phyloP scores from a whole-genome alignment of 768 basidiomycete genomes.

The Suillus tomentosus region DNA sequence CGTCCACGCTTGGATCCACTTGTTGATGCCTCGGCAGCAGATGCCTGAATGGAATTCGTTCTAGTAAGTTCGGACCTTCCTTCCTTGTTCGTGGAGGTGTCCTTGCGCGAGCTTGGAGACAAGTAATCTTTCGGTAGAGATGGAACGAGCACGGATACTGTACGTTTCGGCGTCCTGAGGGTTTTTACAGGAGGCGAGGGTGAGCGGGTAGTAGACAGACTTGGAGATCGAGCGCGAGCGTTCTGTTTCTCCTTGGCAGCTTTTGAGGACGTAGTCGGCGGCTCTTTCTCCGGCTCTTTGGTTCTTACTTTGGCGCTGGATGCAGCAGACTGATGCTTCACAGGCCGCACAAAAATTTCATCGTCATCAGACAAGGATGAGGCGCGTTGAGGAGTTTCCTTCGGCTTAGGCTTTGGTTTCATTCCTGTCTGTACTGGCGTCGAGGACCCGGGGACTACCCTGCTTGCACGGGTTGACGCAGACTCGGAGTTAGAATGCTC shows the following conservation, averaged over 20 bases:
- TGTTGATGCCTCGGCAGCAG: constrained; percentile 28
- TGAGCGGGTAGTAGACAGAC: constrained; percentile 15
- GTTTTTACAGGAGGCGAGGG: constrained; percentile 13
- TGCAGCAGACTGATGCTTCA: neutral
- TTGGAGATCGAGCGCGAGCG: constrained; percentile 10
- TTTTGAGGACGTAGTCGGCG: constrained; percentile 7
- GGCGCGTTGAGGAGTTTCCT: constrained; percentile 8
- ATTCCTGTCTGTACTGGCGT: constrained; percentile 31
- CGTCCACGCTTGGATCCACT: constrained; percentile 21
- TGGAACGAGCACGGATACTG: constrained; percentile 32
- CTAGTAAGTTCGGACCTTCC: constrained; percentile 11
- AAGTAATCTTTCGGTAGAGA: constrained; percentile 29
- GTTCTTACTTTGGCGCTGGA: neutral
- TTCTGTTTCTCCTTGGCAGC: constrained; percentile 3
- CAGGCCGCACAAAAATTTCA: constrained; percentile 3
- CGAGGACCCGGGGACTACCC: neutral
- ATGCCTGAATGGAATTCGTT: constrained; percentile 22
- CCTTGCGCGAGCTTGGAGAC: constrained; percentile 16
- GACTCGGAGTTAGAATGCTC: constrained; percentile 1
- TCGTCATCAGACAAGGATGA: constrained; percentile 3
- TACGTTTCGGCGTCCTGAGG: constrained; percentile 20
- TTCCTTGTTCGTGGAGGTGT: constrained; percentile 9
- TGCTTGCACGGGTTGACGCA: neutral
- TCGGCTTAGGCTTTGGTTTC: constrained; percentile 25
- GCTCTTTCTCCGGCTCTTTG: constrained; percentile 7